Evolutionary conservation across 805 yeast genomes (phyloP).

Genomic region (Maudiozyma bulderi): DNA sequence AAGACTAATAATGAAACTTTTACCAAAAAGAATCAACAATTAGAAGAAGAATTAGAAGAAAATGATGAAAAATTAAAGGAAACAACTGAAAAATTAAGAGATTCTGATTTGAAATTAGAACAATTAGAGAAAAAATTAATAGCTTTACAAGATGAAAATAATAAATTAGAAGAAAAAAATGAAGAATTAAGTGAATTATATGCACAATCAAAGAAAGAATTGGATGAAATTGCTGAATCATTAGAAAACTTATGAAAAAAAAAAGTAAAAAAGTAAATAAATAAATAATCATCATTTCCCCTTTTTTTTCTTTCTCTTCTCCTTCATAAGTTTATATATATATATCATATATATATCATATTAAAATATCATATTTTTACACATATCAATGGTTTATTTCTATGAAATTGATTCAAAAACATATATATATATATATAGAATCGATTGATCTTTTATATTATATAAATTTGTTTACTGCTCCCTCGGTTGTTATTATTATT

Average conservation of each 20-base stretch:
- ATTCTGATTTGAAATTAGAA: conserved; percentile 81
- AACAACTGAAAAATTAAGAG: conserved; percentile 81
- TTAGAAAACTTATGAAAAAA: conserved; percentile 44
- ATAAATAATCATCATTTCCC: neutral
- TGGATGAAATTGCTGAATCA: conserved; percentile 91
- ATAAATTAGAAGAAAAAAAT: conserved; percentile 76
- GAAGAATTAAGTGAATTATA: conserved; percentile 79
- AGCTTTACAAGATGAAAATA: conserved; percentile 83
- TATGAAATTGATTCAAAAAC: too few relatives aligned
- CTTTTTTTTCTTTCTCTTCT: neutral
- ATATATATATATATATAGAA: too few relatives aligned
- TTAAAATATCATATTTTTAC: too few relatives aligned
- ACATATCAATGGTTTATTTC: too few relatives aligned
- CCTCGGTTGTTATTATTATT: too few relatives aligned
- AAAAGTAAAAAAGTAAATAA: too few relatives aligned
- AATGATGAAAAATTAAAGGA: conserved; percentile 91
- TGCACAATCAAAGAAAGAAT: conserved; percentile 74
- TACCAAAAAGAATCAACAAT: conserved; percentile 78
- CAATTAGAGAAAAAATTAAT: conserved; percentile 83
- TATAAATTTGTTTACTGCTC: too few relatives aligned
- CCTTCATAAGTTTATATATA: neutral
- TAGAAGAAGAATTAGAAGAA: conserved; percentile 66
- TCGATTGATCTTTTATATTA: too few relatives aligned
- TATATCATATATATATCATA: neutral
- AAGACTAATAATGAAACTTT: conserved; percentile 89